Evolutionary conservation across 176 grass and related monocot genomes (phyloP), one percentile per base, ranked within the genome.

Genomic region (Rhynchospora tenuis): DNA sequence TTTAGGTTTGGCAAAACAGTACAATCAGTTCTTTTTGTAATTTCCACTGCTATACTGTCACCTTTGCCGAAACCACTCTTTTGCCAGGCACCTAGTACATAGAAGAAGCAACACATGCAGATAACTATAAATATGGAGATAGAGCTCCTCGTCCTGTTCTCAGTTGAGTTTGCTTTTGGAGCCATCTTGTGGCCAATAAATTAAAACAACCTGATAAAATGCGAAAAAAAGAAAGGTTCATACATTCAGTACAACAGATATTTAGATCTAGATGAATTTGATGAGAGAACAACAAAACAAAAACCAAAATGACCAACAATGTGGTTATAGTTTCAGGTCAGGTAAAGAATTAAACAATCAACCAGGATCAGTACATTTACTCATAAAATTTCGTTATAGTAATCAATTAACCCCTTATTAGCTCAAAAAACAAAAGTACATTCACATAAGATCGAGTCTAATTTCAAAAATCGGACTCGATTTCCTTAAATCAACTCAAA

Each of bases 41-140:
- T 72, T 87, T 94, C 94, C 20, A 97, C 82, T 7, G 94, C 94
- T 59, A 97, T 97, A 83, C 88, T 94, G 87, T 97, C 94, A 57
- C 94, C 94, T 74, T 94, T 97, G 6, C 94, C 94, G 43, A 92
- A 97, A 58, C 94, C 94, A 9, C 94, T 97, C 88, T 97, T 97
- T 72, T 94, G 94, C 91, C 91, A 97, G 1, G 91, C 92, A 47
- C 94, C 94, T 6, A 97, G 75, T 65, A 94, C 88, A 86, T 97
- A 97, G 88, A 94, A 97, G 91, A 94, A 97, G 86, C 90, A 92
- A 74, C 94, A 97, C 90, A 97, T 88, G 43, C 88, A 90, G 48
- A 97, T 84, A 64, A 97, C 83, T 83, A 97, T 92, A 77, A 91
- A 90, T 59, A 97, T 42, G 0, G 85, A 92, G 14, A 94, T 86